Conservation (phyloP, 495 filamentous ascomycete genomes). For the Neurospora sublineolata region DNA sequence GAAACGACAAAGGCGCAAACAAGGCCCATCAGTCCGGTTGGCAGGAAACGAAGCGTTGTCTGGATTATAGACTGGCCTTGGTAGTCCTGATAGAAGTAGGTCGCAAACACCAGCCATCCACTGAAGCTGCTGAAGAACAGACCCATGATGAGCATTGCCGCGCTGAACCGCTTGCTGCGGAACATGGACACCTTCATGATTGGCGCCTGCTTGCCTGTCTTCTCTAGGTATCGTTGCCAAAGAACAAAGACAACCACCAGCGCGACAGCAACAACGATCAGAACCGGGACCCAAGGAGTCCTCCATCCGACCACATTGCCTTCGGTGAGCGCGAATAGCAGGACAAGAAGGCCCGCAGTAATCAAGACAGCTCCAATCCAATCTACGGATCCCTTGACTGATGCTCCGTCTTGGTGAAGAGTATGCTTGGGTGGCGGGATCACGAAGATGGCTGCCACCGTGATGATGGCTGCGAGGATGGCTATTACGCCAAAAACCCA, state of each 20-base stretch:
- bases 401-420: constrained; percentile 15
- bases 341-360: constrained; percentile 48
- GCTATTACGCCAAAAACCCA: constrained; percentile 58
- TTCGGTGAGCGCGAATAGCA: constrained; percentile 53
- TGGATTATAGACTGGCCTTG: constrained; percentile 41
- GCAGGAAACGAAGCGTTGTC: constrained; percentile 51
- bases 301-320: constrained; percentile 57
- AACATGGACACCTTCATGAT: constrained; percentile 50
- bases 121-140: constrained; percentile 51
- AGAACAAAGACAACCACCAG: constrained; percentile 47
- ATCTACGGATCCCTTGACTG: constrained; percentile 40
- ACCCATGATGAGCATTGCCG: constrained; percentile 48
- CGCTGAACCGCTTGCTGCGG: constrained; percentile 39
- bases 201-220: constrained; percentile 26
- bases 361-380: constrained; percentile 52
- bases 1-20: constrained; percentile 40
- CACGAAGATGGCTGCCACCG: constrained; percentile 48
- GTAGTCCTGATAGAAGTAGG: constrained; percentile 53
- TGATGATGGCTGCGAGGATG: constrained; percentile 49
- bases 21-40: constrained; percentile 43
- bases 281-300: constrained; percentile 50
- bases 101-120: constrained; percentile 47
- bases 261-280: constrained; percentile 51
- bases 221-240: constrained; percentile 54
- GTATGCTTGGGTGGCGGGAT: constrained; percentile 45